Evolutionary conservation across 2,329 filamentous ascomycete genomes (phyloP).

Genomic region (Xylaria sp.): DNA sequence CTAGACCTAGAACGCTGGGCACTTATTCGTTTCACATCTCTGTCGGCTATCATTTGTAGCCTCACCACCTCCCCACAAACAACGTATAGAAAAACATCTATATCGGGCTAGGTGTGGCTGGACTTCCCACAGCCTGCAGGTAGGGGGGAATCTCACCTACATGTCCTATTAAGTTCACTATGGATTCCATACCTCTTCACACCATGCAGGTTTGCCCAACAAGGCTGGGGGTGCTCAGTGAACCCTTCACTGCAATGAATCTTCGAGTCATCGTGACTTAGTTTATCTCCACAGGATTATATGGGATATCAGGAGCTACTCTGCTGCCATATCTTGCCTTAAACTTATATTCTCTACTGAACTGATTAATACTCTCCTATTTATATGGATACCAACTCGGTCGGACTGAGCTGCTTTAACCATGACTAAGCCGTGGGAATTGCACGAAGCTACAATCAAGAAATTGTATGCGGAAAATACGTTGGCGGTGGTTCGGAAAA

Average conservation of each 20-base stretch:
- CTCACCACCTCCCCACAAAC: conserved; percentile 2
- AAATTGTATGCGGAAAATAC: conserved; percentile 43
- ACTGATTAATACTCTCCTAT: background rate
- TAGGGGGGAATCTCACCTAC: background rate
- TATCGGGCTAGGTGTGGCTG: conserved; percentile 11
- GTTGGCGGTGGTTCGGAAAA: conserved; percentile 43
- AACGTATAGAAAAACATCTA: background rate
- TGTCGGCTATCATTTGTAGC: conserved; percentile 24
- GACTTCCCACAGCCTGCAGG: conserved; percentile 25
- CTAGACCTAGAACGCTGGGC: background rate
- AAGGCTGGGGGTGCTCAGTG: conserved; percentile 14
- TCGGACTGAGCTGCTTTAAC: conserved; percentile 1
- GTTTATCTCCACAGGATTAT: background rate
- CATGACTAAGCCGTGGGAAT: conserved; percentile 45
- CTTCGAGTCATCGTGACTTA: background rate
- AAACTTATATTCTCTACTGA: conserved; percentile 3
- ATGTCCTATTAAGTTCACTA: background rate
- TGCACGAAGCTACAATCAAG: conserved; percentile 42
- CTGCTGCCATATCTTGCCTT: background rate
- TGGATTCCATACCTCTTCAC: background rate
- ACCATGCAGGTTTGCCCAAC: conserved; percentile 13
- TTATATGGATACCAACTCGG: conserved; percentile 1
- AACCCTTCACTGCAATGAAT: background rate
- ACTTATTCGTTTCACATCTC: background rate
- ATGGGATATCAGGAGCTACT: background rate